These are phyloP conservation scores for Candida khao-thaluensis DNA, from an alignment of 805 yeast species.

Conservation along the genomic window DNA sequence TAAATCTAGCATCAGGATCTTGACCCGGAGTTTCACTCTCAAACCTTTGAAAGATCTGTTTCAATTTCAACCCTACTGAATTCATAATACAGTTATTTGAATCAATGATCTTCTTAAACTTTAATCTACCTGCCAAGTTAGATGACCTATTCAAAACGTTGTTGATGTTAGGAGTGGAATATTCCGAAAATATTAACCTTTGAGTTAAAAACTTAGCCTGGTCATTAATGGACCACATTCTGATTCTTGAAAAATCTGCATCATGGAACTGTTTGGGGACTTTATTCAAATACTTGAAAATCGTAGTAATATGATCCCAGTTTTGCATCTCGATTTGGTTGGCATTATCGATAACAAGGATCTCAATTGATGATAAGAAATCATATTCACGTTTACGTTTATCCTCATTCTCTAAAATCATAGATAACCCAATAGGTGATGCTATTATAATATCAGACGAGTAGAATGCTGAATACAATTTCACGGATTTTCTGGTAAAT, in stretches of 20 bases:
- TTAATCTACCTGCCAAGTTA: slow-evolving; percentile 61
- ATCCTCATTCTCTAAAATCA: slow-evolving; percentile 66
- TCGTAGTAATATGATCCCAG: slow-evolving; percentile 76
- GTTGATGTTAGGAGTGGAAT: slow-evolving; percentile 77
- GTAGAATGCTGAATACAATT: slow-evolving; percentile 79
- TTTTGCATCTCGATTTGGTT: slow-evolving; percentile 89
- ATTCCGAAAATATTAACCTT: slow-evolving; percentile 72
- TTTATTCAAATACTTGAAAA: slow-evolving; percentile 64
- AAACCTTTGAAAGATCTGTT: slow-evolving; percentile 71
- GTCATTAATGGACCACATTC: slow-evolving; percentile 91
- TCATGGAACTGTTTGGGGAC: slow-evolving; percentile 76
- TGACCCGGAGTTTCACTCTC: slow-evolving; percentile 50
- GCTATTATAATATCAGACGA: slow-evolving; percentile 85
- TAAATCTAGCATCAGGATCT: slow-evolving; percentile 84
- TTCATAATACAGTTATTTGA: slow-evolving; percentile 56
- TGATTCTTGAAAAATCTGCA: slow-evolving; percentile 86
- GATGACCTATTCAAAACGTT: slow-evolving; percentile 50
- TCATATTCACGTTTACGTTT: slow-evolving; percentile 66
- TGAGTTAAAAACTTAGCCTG: slow-evolving; percentile 74
- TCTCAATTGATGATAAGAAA: slow-evolving; percentile 85
- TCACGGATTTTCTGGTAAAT: slow-evolving; percentile 82
- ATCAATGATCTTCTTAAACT: slow-evolving; percentile 48
- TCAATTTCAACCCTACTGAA: slow-evolving; percentile 63
- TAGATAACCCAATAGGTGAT: slow-evolving; percentile 81
- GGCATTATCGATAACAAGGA: slow-evolving; percentile 76